Evolutionary conservation across 2,329 filamentous ascomycete genomes (phyloP).

Genomic region (Pseudogymnoascus sp.): DNA sequence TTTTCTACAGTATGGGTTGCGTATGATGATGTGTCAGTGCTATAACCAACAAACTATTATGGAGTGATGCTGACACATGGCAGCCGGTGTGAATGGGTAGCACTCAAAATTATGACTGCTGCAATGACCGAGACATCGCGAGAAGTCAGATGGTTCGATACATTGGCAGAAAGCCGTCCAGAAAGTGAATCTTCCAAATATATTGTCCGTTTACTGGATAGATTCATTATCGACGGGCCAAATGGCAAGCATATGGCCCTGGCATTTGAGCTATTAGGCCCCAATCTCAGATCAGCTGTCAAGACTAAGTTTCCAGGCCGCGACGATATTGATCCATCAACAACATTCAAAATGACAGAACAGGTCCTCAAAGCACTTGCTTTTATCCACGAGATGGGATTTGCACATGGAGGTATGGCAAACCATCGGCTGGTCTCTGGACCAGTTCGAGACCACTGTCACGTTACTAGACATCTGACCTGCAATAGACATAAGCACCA

Average conservation of each 20-base stretch:
- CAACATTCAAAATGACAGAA: conserved; percentile 24
- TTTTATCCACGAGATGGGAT: conserved; percentile 25
- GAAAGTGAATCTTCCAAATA: conserved; percentile 20
- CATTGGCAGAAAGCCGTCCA: conserved; percentile 9
- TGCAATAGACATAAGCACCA: conserved; percentile 24
- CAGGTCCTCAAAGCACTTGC: conserved; percentile 26
- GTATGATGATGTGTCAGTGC: conserved; percentile 14
- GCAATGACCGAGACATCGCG: background rate
- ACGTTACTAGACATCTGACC: conserved; percentile 13
- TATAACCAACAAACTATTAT: background rate
- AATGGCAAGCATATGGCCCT: conserved; percentile 32
- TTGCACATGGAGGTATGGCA: conserved; percentile 28
- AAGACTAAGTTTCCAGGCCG: conserved; percentile 17
- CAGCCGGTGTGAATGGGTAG: background rate
- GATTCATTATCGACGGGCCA: conserved; percentile 28
- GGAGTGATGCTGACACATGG: background rate
- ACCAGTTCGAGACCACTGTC: background rate
- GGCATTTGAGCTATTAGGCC: conserved; percentile 30
- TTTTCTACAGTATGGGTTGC: conserved; percentile 25
- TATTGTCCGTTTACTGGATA: conserved; percentile 27
- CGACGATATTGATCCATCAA: conserved; percentile 22
- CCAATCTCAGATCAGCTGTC: conserved; percentile 24
- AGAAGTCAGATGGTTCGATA: background rate
- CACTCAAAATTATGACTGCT: conserved; percentile 9
- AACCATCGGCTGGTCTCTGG: background rate